Evolutionary conservation across 1,284 basidiomycete species (phyloP).

Genomic region (Cutaneotrichosporon daszewskae): DNA sequence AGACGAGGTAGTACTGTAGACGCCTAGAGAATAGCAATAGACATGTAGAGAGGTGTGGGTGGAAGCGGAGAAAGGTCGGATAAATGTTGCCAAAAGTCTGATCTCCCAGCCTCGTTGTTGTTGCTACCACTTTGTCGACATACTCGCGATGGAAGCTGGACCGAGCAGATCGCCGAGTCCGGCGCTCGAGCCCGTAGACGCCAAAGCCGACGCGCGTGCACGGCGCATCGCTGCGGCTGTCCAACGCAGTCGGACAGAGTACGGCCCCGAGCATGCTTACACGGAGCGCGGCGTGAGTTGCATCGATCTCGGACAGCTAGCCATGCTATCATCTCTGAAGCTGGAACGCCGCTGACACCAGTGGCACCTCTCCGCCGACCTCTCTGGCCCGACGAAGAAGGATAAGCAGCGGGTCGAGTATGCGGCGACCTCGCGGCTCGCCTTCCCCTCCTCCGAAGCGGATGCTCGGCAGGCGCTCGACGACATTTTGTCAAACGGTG

Average conservation of each 20-base stretch:
- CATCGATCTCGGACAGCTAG: neutral
- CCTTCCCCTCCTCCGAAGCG: too few species aligned
- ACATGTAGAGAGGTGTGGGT: too few species aligned
- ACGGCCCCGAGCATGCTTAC: conserved; percentile 37
- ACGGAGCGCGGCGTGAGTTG: conserved; percentile 36
- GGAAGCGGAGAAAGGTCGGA: too few species aligned
- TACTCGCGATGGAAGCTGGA: too few species aligned
- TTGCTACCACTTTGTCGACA: too few species aligned
- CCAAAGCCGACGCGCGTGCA: conserved; percentile 17
- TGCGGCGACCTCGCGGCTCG: conserved; percentile 1
- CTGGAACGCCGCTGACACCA: conserved; percentile 10
- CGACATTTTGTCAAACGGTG: conserved; percentile 8
- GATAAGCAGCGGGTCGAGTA: conserved; percentile 25
- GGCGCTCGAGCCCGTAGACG: too few species aligned
- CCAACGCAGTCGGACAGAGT: conserved; percentile 32
- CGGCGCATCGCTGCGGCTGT: conserved; percentile 39
- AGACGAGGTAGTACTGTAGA: too few species aligned
- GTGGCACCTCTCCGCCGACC: conserved; percentile 12
- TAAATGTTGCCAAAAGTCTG: too few species aligned
- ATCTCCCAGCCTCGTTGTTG: too few species aligned
- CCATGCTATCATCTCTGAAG: neutral
- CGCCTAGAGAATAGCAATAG: too few species aligned
- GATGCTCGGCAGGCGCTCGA: conserved; percentile 1
- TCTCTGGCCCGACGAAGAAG: conserved; percentile 19
- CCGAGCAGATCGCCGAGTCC: too few species aligned